These are phyloP conservation scores for Cyberlindnera veronae DNA, from an alignment of 805 yeast genomes.

Conservation along the genomic window DNA sequence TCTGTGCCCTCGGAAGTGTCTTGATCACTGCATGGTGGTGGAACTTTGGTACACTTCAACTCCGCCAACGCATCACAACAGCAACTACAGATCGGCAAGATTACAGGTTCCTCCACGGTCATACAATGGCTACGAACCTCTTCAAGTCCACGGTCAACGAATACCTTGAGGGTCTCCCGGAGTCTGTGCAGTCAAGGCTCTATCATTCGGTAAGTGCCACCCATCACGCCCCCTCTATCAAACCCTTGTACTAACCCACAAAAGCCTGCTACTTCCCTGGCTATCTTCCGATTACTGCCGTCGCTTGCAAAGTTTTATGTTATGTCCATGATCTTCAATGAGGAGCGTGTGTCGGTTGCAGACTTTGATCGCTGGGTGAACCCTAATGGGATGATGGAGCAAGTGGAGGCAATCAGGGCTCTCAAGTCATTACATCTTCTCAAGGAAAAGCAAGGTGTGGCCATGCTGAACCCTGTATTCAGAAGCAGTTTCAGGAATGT, in stretches of 20 bases:
- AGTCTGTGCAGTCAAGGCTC: slow-evolving; percentile 74
- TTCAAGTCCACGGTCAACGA: slow-evolving; percentile 78
- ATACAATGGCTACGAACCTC: slow-evolving; percentile 27
- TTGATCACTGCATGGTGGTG: too few species aligned
- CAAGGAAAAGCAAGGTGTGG: slow-evolving; percentile 48
- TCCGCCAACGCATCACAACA: too few species aligned
- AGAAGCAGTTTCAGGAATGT: slow-evolving; percentile 75
- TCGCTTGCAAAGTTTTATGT: slow-evolving; percentile 85
- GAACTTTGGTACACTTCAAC: not conserved
- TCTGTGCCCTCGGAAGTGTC: not conserved
- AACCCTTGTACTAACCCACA: slow-evolving; percentile 14
- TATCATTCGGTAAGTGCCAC: slow-evolving; percentile 51
- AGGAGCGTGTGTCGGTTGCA: slow-evolving; percentile 61
- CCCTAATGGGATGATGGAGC: slow-evolving; percentile 45
- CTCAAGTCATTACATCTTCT: slow-evolving; percentile 74
- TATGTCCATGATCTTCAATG: slow-evolving; percentile 82
- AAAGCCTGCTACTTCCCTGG: slow-evolving; percentile 86
- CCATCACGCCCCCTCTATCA: not conserved
- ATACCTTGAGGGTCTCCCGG: slow-evolving; percentile 87
- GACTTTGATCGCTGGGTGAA: slow-evolving; percentile 78
- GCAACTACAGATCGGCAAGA: too few species aligned
- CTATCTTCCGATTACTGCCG: slow-evolving; percentile 87
- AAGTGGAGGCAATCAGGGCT: slow-evolving; percentile 75
- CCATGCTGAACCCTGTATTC: slow-evolving; percentile 67
- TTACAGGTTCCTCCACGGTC: too few species aligned